Percentiles rank a stretch among this genome's conserved stretches.
These are phyloP conservation scores for Camellia lanceoleosa DNA, from an alignment of 148 eudicot species.

Conservation along the genomic window DNA sequence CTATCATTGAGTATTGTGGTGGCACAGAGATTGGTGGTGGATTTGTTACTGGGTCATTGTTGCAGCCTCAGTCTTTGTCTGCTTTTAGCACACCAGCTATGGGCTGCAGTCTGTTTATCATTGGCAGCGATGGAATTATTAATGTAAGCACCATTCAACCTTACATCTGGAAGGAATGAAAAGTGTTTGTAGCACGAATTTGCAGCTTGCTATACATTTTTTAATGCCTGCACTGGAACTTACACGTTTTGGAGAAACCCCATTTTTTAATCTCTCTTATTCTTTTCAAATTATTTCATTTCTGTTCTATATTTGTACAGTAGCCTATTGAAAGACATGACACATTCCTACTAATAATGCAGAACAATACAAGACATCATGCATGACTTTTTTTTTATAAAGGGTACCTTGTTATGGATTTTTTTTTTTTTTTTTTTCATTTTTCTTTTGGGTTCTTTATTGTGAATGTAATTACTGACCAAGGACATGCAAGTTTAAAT, in stretches of 20 bases:
- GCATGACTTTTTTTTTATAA: background rate
- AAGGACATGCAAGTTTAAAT: background rate
- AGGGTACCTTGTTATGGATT: background rate
- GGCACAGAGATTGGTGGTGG: conserved; percentile 99
- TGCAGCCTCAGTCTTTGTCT: conserved; percentile 83
- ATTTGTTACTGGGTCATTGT: conserved; percentile 70
- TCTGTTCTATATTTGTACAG: background rate
- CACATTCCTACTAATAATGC: background rate
- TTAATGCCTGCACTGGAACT: background rate
- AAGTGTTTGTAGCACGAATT: too few species aligned
- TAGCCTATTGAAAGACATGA: background rate
- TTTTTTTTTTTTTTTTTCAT: background rate
- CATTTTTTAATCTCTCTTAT: background rate
- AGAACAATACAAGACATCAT: background rate
- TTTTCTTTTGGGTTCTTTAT: background rate
- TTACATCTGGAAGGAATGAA: background rate
- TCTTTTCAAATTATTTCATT: background rate
- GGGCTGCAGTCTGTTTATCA: conserved; percentile 77
- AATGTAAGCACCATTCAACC: conserved; percentile 52
- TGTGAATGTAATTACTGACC: background rate
- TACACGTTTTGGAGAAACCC: background rate
- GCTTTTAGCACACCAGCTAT: conserved; percentile 93
- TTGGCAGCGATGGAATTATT: conserved; percentile 68
- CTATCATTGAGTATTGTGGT: conserved; percentile 90
- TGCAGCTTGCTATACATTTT: background rate